Evolutionary conservation across 140 eudicot genomes (phyloP).

Genomic region (Stevia rebaudiana): DNA sequence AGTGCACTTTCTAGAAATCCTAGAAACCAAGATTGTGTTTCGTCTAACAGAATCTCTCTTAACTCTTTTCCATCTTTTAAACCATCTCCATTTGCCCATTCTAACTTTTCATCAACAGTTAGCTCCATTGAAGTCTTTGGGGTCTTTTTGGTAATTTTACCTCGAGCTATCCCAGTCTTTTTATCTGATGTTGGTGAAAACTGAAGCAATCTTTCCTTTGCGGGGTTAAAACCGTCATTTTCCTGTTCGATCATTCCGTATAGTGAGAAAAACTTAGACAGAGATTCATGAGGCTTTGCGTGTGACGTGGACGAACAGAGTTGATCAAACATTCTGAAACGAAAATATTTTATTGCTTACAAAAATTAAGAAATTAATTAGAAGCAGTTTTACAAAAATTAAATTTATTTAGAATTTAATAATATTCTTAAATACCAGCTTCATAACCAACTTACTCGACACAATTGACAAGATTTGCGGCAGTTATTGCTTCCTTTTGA

Average conservation of each 20-base stretch:
- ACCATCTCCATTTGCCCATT: constrained; percentile 87
- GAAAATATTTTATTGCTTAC: not conserved
- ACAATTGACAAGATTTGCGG: constrained; percentile 72
- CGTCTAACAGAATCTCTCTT: constrained; percentile 41
- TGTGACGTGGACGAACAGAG: constrained; percentile 79
- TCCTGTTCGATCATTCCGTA: constrained; percentile 57
- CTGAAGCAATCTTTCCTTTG: constrained; percentile 30
- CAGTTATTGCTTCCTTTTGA: constrained; percentile 73
- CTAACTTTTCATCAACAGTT: constrained; percentile 43
- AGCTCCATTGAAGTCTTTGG: constrained; percentile 40
- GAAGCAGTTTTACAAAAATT: too few relatives aligned
- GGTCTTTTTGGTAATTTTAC: constrained; percentile 26
- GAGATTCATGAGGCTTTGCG: constrained; percentile 53
- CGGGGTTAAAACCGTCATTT: constrained; percentile 20
- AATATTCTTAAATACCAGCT: not conserved
- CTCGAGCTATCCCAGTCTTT: constrained; percentile 23
- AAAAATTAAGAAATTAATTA: too few relatives aligned
- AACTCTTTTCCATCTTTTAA: constrained; percentile 42
- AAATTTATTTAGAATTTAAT: too few relatives aligned
- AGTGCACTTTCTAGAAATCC: constrained; percentile 66
- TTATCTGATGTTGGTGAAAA: constrained; percentile 31
- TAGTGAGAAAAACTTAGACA: constrained; percentile 75
- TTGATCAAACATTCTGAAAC: constrained; percentile 69
- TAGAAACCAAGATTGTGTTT: constrained; percentile 68
- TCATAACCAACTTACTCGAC: constrained; percentile 46